Evolutionary conservation across 129 eudicot species (phyloP), one percentile per base, ranked within the genome.

Genomic region (Artemisia tridentata): DNA sequence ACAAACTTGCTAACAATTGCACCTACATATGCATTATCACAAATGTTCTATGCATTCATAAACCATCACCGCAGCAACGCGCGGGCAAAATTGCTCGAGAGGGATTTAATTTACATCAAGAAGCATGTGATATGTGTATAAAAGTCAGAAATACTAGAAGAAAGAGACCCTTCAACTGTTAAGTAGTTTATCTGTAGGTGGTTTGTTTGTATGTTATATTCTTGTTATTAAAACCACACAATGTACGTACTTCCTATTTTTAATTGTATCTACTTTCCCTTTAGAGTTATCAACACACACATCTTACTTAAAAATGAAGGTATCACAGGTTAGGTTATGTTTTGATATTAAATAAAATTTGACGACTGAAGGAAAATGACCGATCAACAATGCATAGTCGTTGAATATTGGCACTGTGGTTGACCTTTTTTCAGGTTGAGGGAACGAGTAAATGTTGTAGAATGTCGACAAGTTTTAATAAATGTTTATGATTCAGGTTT

Each of bases 131-230:
- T 20, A 41, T 25, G 47, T 56, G 63, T 17, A 8, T 64, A 16
- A 11, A 10, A 34, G 54, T 20, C 58, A 43, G 29, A 51, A 23
- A 60, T 70, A 73, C 75, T 74, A 73, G 72, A 74, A 74, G 80
- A 77, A 61, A 72, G 20, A 48, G 81, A 81, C 81, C 17, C 45
- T 43, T 23, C 54, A 76, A 68, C 82, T 46, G 57, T 78, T 68
- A 56, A 46, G 47, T 63, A 45, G 57, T 75, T 14, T 50, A 69
- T 77, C 29, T 52, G 29, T 51, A 41, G 76, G 71, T 69, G 52
- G 76, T 62, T 72, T 67, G 72, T 73, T 72, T 67, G 72, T 73
- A 21, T 72, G 65, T 71, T 73, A 9, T 20, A 63, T 68, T 57
- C 57, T 29, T 34, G 15, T 34, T 43, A 38, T 46, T 29, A 53